Base-by-base conservation (phyloP, 2,329 filamentous ascomycete species). In the Coniosporium tulheliwenetii region DNA sequence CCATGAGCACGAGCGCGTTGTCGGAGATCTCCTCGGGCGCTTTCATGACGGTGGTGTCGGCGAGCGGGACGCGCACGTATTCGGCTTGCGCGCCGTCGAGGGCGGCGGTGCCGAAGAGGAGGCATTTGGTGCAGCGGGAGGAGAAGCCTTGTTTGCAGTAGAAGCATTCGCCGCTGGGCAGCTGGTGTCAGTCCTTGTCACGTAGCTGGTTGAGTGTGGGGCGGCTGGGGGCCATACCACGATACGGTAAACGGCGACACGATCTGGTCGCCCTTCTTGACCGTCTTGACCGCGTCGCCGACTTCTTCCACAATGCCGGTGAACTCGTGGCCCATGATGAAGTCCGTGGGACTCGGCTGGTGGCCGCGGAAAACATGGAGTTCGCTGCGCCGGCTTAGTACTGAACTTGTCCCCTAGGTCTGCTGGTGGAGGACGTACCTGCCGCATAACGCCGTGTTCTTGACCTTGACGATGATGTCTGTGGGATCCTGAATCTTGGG, bases 321-420 rank as follows among this genome's bases (percentile, higher is more conserved):
- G 54, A 93, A 93, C 55, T 94, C 87, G 57, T 94, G 87, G 43
- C 85, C 83, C 81, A 75, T 77, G 43, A 79, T 73, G 52, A 77
- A 78, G 30, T 67, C 73, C 0, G 80, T 74, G 1, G 61, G 67
- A 5, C 77, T 80, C 16, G 76, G 70, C 54, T 93, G 77, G 51
- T 85, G 79, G 31, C 87, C 87, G 37, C 86, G 81, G 63, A 79
- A 94, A 41, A 85, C 77, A 60, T 94, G 87, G 32, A 94, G 69
- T 55, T 94, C 86, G 53, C 82, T 87, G 47, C 10, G 13, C 13
- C 19, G 19, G 19, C 4, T 26, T 3, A 26, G 19, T 26, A 7
- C 7, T 26, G 19, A 4, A 7, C 7, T 26, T 26, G 19, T 26
- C 7, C 19, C 7, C 4, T 14, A 36, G 16, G 31, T 32, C 9